Evolutionary conservation across 768 basidiomycete genomes (phyloP), one percentile per base, ranked within the genome.

Genomic region (Termitomyces heimii): DNA sequence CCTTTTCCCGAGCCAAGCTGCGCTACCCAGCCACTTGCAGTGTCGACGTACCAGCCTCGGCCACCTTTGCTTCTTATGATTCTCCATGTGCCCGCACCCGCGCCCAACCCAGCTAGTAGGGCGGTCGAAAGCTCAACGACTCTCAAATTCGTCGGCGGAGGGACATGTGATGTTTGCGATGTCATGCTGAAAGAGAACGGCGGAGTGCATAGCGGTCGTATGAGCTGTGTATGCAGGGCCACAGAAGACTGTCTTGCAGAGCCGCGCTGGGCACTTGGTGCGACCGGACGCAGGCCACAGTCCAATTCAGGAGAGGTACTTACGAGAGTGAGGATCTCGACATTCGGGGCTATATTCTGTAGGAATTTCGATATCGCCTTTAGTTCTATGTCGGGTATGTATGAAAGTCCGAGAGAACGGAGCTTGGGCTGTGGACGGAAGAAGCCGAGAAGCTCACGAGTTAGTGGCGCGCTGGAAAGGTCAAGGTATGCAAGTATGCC

Each of bases 11-110:
- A 66, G 32, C 69, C 72, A 14, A 60, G 60, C 58, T 79, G 72
- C 3, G 81, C 77, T 29, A 85, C 75, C 94, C 94, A 97, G 3
- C 87, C 89, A 59, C 85, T 86, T 24, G 90, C 89, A 0, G 87
- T 82, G 69, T 98, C 90, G 51, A 95, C 92, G 66, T 93, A 97
- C 94, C 95, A 98, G 4, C 93, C 94, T 24, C 96, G 75, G 1
- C 93, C 88, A 8, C 96, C 96, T 69, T 97, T 97, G 66, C 92
- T 93, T 57, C 84, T 79, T n/a, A 98, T 78, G 58, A 90, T 88
- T 53, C 88, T 81, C 96, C 96, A 99, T 31, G 88, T 75, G 5
- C 86, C 89, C 0, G 85, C 91, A 4, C 92, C 93, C 1, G 79
- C 81, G 7, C 92, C 92, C 2, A 96, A 76, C 5, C 81, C 81